Percentiles rank a stretch among this genome's conserved stretches.
Conservation (phyloP, 352 stramenopile species). For the Phytophthora citricola region DNA sequence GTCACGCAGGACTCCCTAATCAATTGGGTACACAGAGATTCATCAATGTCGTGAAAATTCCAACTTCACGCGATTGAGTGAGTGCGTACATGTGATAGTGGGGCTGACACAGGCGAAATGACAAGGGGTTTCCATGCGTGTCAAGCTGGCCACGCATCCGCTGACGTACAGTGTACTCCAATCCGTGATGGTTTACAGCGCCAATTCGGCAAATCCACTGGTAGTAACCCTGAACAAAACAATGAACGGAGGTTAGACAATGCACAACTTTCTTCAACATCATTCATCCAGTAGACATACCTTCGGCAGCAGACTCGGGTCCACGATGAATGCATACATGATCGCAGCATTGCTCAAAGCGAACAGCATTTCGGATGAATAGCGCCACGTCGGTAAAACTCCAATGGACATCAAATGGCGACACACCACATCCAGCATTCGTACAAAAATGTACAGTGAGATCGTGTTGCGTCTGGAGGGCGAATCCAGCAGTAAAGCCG, state of each 20-base stretch:
- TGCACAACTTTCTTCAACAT: background rate
- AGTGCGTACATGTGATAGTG: conserved; percentile 84
- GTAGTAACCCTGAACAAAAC: conserved; percentile 70
- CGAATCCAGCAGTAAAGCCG: conserved; percentile 78
- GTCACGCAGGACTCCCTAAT: conserved; percentile 83
- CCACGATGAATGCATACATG: conserved; percentile 82
- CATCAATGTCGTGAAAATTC: background rate
- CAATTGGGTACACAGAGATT: conserved; percentile 1
- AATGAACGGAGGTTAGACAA: background rate
- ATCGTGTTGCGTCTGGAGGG: conserved; percentile 69
- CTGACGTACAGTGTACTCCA: conserved; percentile 76
- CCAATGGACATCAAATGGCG: conserved; percentile 68
- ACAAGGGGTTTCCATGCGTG: conserved; percentile 37
- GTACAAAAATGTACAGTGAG: conserved; percentile 88
- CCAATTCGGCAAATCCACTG: conserved; percentile 85
- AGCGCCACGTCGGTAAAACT: conserved; percentile 59
- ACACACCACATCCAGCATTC: conserved; percentile 84
- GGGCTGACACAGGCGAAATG: conserved; percentile 81
- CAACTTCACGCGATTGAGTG: background rate
- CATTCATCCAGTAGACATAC: conserved; percentile 30
- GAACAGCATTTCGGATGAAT: conserved; percentile 81
- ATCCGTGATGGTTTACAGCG: conserved; percentile 70
- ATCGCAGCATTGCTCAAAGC: conserved; percentile 78
- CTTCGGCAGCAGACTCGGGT: conserved; percentile 74
- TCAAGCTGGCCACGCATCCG: conserved; percentile 61